Conservation (phyloP, 495 filamentous ascomycete genomes). For the Xylaria intraflava region DNA sequence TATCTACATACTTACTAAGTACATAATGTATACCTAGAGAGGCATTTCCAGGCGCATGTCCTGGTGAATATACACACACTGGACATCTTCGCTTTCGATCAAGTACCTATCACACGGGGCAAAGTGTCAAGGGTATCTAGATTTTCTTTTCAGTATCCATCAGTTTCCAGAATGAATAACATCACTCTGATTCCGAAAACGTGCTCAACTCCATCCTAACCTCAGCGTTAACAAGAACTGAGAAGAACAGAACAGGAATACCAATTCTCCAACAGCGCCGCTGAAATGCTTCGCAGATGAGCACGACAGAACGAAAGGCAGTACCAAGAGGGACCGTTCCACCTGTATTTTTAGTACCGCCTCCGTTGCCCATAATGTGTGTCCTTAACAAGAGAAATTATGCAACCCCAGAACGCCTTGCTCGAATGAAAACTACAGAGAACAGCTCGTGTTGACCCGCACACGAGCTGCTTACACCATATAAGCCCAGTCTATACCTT, state of each 20-base stretch:
- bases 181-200: not conserved
- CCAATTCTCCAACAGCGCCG: not conserved
- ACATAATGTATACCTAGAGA: no score
- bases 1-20: no score
- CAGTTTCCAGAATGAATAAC: not conserved
- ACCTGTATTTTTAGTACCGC: not conserved
- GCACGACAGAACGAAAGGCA: not conserved
- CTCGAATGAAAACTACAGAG: not conserved
- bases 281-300: not conserved
- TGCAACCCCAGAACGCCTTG: slow-evolving; percentile 5
- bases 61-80: no score
- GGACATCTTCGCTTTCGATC: not conserved
- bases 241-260: not conserved
- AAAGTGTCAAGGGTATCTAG: not conserved
- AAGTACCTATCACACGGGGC: no score
- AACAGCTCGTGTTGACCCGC: not conserved
- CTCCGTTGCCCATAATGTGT: not conserved
- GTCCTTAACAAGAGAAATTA: not conserved
- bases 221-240: not conserved
- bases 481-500: no score
- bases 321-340: not conserved
- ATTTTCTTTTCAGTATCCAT: not conserved
- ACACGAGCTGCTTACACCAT: not conserved
- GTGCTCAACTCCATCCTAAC: not conserved
- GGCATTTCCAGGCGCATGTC: no score